A percentile compares a stretch with the other conserved stretches of the same genome.
These are phyloP conservation scores for Dactylella cylindrospora DNA, from an alignment of 2,329 filamentous ascomycete species.

Conservation along the genomic window DNA sequence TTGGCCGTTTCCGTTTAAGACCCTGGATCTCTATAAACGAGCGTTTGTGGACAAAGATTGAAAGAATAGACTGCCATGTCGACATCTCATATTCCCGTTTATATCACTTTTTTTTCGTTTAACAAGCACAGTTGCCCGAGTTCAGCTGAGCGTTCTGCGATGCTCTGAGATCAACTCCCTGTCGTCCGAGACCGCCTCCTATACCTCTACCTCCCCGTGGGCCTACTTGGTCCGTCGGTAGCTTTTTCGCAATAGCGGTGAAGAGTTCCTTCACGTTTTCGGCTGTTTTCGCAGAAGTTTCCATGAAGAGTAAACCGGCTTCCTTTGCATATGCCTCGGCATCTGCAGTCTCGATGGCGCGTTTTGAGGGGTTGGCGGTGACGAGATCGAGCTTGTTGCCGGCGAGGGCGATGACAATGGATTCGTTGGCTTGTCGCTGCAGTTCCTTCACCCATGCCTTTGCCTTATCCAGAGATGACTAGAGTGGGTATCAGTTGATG, in stretches of 20 bases:
- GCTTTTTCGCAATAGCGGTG: constrained; percentile 95
- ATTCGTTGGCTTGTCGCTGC: constrained; percentile 97
- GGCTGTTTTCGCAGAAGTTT: constrained; percentile 95
- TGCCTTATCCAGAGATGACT: constrained; percentile 97
- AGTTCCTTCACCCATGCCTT: constrained; percentile 99
- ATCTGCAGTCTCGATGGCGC: constrained; percentile 82
- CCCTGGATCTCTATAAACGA: constrained; percentile 30
- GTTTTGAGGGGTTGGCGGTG: constrained; percentile 90
- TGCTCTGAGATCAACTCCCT: constrained; percentile 63
- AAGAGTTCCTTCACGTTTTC: constrained; percentile 96
- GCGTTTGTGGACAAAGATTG: constrained; percentile 22
- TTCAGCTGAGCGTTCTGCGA: constrained; percentile 14
- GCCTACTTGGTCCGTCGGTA: constrained; percentile 94
- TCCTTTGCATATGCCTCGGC: constrained; percentile 94
- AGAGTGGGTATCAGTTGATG: constrained; percentile 40
- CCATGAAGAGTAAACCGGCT: constrained; percentile 93
- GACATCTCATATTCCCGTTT: constrained; percentile 8
- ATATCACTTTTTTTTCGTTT: not conserved
- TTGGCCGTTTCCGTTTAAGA: not conserved
- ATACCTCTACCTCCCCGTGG: constrained; percentile 60
- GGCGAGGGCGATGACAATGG: constrained; percentile 97
- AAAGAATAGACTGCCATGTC: constrained; percentile 28
- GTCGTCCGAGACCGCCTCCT: constrained; percentile 52
- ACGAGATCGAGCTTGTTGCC: constrained; percentile 98
- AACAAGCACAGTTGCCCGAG: constrained; percentile 27